Percentiles rank a stretch among this genome's conserved stretches.
These are phyloP conservation scores for Xylaria longipes DNA, from an alignment of 495 filamentous ascomycete species.

Conservation along the genomic window DNA sequence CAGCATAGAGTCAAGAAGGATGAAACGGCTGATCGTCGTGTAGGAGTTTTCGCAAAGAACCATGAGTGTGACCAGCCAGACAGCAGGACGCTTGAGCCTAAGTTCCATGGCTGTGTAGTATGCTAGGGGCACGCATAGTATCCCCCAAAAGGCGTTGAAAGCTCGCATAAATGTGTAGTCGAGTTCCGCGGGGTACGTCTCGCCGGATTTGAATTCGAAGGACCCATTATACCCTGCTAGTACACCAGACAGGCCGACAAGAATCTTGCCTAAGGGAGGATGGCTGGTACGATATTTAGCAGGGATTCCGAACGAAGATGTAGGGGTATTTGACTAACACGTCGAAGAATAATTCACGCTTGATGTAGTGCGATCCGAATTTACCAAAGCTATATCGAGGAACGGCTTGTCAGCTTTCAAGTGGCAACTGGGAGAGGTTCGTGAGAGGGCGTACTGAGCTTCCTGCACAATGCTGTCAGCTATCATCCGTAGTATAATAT, in stretches of 20 bases:
- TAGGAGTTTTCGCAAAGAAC: conserved; percentile 99
- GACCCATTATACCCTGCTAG: conserved; percentile 98
- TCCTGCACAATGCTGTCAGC: conserved; percentile 37
- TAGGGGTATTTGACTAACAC: conserved; percentile 56
- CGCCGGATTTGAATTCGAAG: conserved; percentile 99
- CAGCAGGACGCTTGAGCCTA: conserved; percentile 80
- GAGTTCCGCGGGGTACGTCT: conserved; percentile 89
- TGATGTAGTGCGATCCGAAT: conserved; percentile 98
- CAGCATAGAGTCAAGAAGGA: conserved; percentile 96
- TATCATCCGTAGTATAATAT: neutral
- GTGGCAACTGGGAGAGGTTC: conserved; percentile 18
- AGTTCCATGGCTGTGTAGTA: conserved; percentile 94
- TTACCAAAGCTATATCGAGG: conserved; percentile 82
- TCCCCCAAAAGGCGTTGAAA: conserved; percentile 96
- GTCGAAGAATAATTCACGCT: conserved; percentile 99
- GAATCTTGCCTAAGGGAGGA: conserved; percentile 96
- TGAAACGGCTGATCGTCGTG: conserved; percentile 97
- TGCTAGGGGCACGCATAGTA: conserved; percentile 88
- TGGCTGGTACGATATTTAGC: conserved; percentile 52
- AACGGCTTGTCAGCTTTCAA: conserved; percentile 37
- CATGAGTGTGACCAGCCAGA: conserved; percentile 96
- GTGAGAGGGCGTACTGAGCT: conserved; percentile 38
- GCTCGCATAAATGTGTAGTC: conserved; percentile 99
- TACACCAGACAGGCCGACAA: conserved; percentile 94
- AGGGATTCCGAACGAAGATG: neutral